These are phyloP conservation scores for Spinacia oleracea DNA, from an alignment of 179 eudicot species.

Conservation along the genomic window DNA sequence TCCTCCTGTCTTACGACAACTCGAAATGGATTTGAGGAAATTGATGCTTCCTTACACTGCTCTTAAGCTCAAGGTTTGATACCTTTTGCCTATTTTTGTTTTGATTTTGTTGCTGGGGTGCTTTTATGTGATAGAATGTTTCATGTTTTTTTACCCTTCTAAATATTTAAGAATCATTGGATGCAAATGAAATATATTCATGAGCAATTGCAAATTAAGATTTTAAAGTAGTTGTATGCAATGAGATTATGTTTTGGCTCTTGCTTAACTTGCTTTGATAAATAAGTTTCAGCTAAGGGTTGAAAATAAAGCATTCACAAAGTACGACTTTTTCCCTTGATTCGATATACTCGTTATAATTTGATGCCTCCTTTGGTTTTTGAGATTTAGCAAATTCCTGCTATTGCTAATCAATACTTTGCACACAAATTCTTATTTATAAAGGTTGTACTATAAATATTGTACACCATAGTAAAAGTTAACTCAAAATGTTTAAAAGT, in stretches of 20 bases:
- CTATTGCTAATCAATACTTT: not conserved
- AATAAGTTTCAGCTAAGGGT: not conserved
- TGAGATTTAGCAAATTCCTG: not conserved
- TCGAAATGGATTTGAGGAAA: slow-evolving; percentile 82
- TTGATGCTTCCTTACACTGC: slow-evolving; percentile 92
- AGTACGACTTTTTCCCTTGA: not conserved
- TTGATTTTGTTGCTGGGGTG: no score
- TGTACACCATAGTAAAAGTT: no score
- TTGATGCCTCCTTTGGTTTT: not conserved
- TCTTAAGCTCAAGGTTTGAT: slow-evolving; percentile 76
- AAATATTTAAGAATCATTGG: not conserved
- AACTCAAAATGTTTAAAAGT: no score
- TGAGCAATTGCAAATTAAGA: not conserved
- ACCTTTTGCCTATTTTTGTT: not conserved
- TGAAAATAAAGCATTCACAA: not conserved
- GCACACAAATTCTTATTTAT: no score
- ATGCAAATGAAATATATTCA: not conserved
- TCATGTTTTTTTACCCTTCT: not conserved
- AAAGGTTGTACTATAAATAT: no score
- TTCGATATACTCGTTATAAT: not conserved
- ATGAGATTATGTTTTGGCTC: not conserved
- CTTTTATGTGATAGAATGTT: not conserved
- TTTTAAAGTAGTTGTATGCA: not conserved
- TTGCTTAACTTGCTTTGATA: not conserved
- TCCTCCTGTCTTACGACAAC: slow-evolving; percentile 56